Evolutionary conservation across 2,329 filamentous ascomycete species (phyloP), one percentile per base, ranked within the genome.

Genomic region (Alternaria panax): DNA sequence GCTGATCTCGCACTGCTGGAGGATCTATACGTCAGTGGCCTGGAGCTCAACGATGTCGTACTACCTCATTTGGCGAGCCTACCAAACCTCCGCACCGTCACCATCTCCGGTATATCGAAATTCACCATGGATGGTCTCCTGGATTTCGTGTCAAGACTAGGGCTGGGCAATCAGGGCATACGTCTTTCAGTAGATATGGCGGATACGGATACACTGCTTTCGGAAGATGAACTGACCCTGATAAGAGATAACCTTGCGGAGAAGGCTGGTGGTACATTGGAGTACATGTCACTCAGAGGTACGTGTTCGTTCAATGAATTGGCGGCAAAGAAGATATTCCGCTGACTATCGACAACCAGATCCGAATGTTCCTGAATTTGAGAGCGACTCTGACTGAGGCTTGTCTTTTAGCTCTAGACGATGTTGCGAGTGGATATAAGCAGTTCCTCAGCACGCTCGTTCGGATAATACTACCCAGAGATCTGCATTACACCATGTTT

Each of bases 1-100:
- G 60, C 71, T 2, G 72, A 78, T 9, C 75, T 88, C 9, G 75
- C 75, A 0, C 69, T 79, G 16, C 79, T 91, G 0, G 85, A 88
- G 63, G 82, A 86, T 12, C 74, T 90, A 14, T 83, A 80, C 43
- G 82, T 90, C 48, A 83, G 81, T 42, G 87, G 87, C 8, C 80
- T 82, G 42, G 83, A 84, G 16, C 74, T 85, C 22, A 80, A 83
- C 5, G 83, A 87, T 60, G 79, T 81, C 22, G 76, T 85, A 11
- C 80, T 84, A 56, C 69, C 71, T 32, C 69, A 72, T 4, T 70
- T 87, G 12, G 79, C 84, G 11, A 71, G 72, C 6, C 76, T 89
- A 42, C 71, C 72, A 4, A 79, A 82, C 30, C 75, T 90, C 34
- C 83, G 82, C 45, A 79, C 75, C 4, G 76, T 90, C 7, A 82